These are phyloP conservation scores for Fragaria nilgerrensis DNA, from an alignment of 306 rosid genomes.

Conservation along the genomic window DNA sequence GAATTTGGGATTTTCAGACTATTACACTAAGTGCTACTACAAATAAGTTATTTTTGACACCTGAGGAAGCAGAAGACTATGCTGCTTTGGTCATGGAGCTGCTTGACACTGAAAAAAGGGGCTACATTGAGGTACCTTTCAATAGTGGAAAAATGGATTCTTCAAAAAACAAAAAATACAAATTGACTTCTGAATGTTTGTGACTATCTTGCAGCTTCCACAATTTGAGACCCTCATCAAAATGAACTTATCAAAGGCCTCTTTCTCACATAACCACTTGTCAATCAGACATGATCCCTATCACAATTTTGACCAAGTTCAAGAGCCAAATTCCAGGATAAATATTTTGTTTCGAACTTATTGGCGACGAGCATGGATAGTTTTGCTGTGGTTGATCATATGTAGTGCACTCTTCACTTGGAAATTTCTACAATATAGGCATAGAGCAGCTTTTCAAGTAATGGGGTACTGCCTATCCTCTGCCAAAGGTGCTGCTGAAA, in stretches of 20 bases:
- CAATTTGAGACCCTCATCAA: conserved; percentile 55
- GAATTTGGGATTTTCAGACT: conserved; percentile 34
- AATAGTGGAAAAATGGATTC: not conserved
- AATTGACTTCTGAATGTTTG: conserved; percentile 14
- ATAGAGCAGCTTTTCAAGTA: conserved; percentile 63
- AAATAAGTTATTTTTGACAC: conserved; percentile 66
- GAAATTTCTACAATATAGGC: conserved; percentile 70
- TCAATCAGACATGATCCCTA: conserved; percentile 7
- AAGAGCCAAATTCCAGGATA: conserved; percentile 47
- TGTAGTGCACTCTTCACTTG: conserved; percentile 57
- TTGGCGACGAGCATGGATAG: conserved; percentile 75
- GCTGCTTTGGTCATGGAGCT: conserved; percentile 67
- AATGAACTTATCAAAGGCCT: conserved; percentile 30
- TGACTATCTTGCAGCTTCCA: conserved; percentile 32
- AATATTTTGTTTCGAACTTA: conserved; percentile 61
- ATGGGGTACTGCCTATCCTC: conserved; percentile 89
- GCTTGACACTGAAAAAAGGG: conserved; percentile 59
- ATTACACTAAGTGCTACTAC: conserved; percentile 57
- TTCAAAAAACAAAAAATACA: not conserved
- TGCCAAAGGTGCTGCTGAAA: conserved; percentile 90
- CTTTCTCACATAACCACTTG: conserved; percentile 32
- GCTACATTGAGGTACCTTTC: conserved; percentile 64
- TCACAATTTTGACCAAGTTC: conserved; percentile 20
- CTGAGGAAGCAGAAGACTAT: conserved; percentile 72
- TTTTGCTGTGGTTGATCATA: conserved; percentile 53